These are phyloP conservation scores for Mortierella sp. DNA, from an alignment of 371 early-diverging fungal genomes.

Conservation along the genomic window DNA sequence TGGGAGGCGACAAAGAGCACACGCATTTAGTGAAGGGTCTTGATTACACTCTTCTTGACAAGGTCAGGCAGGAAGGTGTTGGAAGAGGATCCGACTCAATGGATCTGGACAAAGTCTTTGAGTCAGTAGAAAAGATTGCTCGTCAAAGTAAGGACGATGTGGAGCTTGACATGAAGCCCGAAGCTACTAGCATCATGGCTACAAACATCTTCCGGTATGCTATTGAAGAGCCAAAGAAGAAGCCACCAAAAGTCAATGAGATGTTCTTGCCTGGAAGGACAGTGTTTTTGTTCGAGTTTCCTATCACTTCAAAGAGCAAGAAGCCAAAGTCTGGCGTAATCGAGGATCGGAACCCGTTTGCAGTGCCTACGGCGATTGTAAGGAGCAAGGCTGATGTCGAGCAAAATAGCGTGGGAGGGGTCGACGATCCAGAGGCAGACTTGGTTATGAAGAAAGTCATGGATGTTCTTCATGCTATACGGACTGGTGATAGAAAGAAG, in stretches of 20 bases:
- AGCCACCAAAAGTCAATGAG: conserved; percentile 65
- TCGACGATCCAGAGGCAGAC: conserved; percentile 62
- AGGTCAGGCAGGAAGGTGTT: conserved; percentile 62
- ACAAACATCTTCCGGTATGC: conserved; percentile 56
- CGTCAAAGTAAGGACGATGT: conserved; percentile 26
- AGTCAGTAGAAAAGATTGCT: conserved; percentile 31
- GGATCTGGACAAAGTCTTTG: conserved; percentile 52
- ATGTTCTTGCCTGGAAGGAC: conserved; percentile 84
- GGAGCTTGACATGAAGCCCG: conserved; percentile 23
- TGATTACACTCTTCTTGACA: conserved; percentile 82
- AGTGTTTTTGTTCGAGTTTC: conserved; percentile 80
- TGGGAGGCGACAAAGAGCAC: conserved; percentile 88
- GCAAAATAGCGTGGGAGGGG: conserved; percentile 19
- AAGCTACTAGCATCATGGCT: conserved; percentile 43
- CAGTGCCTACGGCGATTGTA: conserved; percentile 79
- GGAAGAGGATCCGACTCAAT: conserved; percentile 23
- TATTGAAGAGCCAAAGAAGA: conserved; percentile 51
- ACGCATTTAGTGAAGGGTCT: conserved; percentile 95
- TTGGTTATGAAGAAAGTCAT: conserved; percentile 80
- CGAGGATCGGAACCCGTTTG: conserved; percentile 65
- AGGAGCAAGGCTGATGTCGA: conserved; percentile 66
- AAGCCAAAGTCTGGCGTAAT: conserved; percentile 57
- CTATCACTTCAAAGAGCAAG: conserved; percentile 38
- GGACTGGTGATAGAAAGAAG: conserved; percentile 55
- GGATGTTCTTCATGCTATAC: conserved; percentile 67